Conservation (phyloP, 768 basidiomycete species). For the Arthromyces matolae region DNA sequence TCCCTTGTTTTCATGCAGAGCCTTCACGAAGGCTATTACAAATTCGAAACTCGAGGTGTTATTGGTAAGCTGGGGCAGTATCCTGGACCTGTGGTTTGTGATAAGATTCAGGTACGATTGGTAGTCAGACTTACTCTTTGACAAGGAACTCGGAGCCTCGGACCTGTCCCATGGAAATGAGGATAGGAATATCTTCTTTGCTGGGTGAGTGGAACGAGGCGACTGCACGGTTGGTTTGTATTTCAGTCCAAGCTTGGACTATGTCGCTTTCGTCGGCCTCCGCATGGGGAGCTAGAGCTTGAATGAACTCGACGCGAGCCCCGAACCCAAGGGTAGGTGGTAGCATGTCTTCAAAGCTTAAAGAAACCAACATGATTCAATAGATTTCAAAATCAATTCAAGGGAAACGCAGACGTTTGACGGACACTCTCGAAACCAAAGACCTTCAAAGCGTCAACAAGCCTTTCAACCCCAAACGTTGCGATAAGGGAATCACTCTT, state of each 20-base stretch:
- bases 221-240: slow-evolving; percentile 17
- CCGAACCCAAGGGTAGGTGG: slow-evolving; percentile 10
- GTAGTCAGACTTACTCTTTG: slow-evolving; percentile 18
- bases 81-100: slow-evolving; percentile 4
- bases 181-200: slow-evolving; percentile 20
- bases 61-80: slow-evolving; percentile 22
- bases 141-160: slow-evolving; percentile 19
- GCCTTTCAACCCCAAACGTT: slow-evolving; percentile 10
- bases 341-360: slow-evolving; percentile 21
- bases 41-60: slow-evolving; percentile 19
- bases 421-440: slow-evolving; percentile 23
- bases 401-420: slow-evolving; percentile 14
- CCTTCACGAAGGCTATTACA: slow-evolving; percentile 21
- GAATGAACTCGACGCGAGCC: slow-evolving; percentile 20
- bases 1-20: slow-evolving; percentile 17
- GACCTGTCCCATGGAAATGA: slow-evolving; percentile 17
- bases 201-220: slow-evolving; percentile 16
- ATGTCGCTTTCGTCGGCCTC: slow-evolving; percentile 7
- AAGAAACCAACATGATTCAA: background rate
- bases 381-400: background rate
- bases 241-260: slow-evolving; percentile 19
- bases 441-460: slow-evolving; percentile 18
- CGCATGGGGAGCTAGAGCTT: slow-evolving; percentile 12
- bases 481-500: slow-evolving; percentile 10
- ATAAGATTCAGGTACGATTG: background rate